Percentiles rank a stretch among this genome's conserved stretches.
Conservation (phyloP, 2,329 filamentous ascomycete species). For the Zarea fungicola region DNA sequence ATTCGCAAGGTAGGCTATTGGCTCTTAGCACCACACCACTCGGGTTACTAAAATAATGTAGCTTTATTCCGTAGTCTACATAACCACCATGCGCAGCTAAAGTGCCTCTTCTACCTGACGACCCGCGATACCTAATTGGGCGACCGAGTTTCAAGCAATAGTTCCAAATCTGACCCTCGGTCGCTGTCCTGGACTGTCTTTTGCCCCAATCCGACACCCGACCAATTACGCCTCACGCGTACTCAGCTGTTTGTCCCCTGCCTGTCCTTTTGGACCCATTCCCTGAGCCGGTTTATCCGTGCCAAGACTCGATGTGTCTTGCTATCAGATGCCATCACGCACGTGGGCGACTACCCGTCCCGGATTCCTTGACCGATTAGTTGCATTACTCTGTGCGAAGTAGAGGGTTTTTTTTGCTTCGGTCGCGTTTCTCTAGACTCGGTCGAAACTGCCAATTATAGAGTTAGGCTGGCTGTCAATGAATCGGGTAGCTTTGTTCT, state of each 20-base stretch:
- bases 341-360: conserved; percentile 8
- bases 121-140: conserved; percentile 5
- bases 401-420: conserved; percentile 2
- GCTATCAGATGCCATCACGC: conserved; percentile 1
- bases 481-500: background rate
- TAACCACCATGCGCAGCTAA: background rate
- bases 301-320: too few relatives aligned
- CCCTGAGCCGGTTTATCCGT: too few relatives aligned
- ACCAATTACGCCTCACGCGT: background rate
- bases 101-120: background rate
- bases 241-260: background rate
- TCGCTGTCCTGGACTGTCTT: background rate
- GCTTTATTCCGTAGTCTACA: too few relatives aligned
- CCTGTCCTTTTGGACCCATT: background rate
- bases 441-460: background rate
- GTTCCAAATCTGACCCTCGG: conserved; percentile 4
- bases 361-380: too few relatives aligned
- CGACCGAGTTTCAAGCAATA: conserved; percentile 9
- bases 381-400: too few relatives aligned
- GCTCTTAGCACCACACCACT: too few relatives aligned
- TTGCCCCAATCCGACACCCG: background rate
- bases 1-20: too few relatives aligned
- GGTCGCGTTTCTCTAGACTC: background rate
- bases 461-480: background rate
- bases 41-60: too few relatives aligned